Evolutionary conservation across 257 asterid genomes (phyloP), one percentile per base, ranked within the genome.

Genomic region (Euphrasia confusa): DNA sequence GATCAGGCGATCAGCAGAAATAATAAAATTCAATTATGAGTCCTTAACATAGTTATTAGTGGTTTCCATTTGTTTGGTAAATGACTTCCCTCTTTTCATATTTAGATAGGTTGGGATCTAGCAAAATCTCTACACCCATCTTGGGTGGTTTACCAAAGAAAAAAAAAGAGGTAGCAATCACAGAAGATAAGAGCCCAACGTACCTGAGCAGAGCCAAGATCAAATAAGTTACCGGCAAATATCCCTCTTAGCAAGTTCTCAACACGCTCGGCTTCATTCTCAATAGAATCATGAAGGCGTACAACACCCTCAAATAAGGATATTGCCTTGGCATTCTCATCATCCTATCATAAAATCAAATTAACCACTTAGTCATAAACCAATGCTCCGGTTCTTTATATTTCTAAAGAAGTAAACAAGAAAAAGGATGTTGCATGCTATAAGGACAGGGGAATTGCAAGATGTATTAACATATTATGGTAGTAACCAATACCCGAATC

Each of bases 131-230:
- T 37, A 37, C 12, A 9, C 42, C 42, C 42, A 1, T 37, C 12
- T 37, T 37, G 42, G 42, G 42, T 37, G 42, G 42, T 37, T 35
- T 37, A 37, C 42, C 12, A 37, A 37, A 37, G 12, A 9, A 9
- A 37, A 1, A 37, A 1, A 37, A 4, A 37, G 42, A 37, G 42
- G 42, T 37, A 37, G 42, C 42, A 37, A 15, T 24, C 56, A 39
- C 32, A 10, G 26, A 17, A 61, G 48, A 57, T 21, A 28, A 71
- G 56, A 72, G 33, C 37, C 60, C 45, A 53, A 66, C 18, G 59
- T 77, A 91, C 95, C 96, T 93, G 82, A 61, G 99, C 97, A 13
- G 96, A 89, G 71, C 99, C 99, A 77, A 93, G 99, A 76, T 89
- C 99, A 80, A 93, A 93, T 73, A 93, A 79, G 77, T 93, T 89